Evolutionary conservation across 75 land plant species (phyloP).

Genomic region (Pinus taeda): DNA sequence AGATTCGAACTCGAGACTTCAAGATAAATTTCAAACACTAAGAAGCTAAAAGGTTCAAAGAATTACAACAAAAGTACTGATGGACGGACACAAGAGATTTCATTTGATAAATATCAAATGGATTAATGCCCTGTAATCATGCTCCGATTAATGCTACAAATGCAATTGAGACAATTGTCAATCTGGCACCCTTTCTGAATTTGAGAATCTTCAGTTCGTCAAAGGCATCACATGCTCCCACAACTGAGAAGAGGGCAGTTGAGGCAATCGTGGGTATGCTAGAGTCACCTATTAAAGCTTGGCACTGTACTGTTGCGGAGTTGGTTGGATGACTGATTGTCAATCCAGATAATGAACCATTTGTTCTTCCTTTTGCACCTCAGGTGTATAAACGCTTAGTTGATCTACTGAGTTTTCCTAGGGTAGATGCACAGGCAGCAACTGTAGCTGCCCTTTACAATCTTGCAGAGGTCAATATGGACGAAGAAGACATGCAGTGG

Average conservation of each 20-base stretch:
- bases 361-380: conserved; percentile 74
- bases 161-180: too few species aligned
- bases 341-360: conserved; percentile 97
- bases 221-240: conserved; percentile 59
- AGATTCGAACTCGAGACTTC: background rate
- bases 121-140: too few species aligned
- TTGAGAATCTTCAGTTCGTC: conserved; percentile 20
- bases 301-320: conserved; percentile 99
- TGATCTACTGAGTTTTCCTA: conserved; percentile 71
- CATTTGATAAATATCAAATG: too few species aligned
- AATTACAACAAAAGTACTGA: too few species aligned
- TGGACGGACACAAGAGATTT: too few species aligned
- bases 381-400: conserved; percentile 94
- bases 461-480: conserved; percentile 76
- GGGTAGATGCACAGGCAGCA: conserved; percentile 2
- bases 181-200: too few species aligned
- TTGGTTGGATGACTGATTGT: conserved; percentile 84
- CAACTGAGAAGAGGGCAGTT: conserved; percentile 78
- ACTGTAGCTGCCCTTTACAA: conserved; percentile 89
- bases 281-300: conserved; percentile 69
- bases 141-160: too few species aligned
- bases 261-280: conserved; percentile 88
- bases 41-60: too few species aligned
- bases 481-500: background rate
- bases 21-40: background rate